These are phyloP conservation scores for Passiflora organensis DNA, from an alignment of 345 rosid genomes.

Conservation along the genomic window DNA sequence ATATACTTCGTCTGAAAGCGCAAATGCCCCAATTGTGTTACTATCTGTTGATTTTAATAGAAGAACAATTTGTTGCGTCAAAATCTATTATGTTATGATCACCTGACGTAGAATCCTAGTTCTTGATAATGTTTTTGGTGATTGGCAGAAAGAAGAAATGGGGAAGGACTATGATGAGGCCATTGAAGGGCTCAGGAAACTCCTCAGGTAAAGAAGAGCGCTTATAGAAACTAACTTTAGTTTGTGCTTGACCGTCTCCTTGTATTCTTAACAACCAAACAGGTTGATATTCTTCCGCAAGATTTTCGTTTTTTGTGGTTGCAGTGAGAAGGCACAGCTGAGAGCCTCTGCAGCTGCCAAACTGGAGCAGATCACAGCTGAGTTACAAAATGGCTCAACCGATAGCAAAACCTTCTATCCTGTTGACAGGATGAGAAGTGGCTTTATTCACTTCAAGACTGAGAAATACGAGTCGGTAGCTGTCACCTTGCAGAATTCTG, in stretches of 20 bases:
- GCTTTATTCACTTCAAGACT: conserved; percentile 74
- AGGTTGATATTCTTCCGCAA: too few relatives aligned
- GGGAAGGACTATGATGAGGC: conserved; percentile 67
- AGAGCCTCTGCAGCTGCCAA: conserved; percentile 69
- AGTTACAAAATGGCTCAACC: conserved; percentile 35
- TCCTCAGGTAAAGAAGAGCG: conserved; percentile 46
- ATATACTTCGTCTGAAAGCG: too few relatives aligned
- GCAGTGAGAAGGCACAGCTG: conserved; percentile 67
- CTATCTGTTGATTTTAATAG: too few relatives aligned
- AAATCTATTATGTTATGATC: background rate
- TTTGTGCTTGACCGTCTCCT: too few relatives aligned
- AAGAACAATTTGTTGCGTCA: too few relatives aligned
- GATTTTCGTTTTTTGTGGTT: background rate
- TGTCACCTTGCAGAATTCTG: background rate
- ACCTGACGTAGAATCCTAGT: background rate
- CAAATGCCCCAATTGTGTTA: too few relatives aligned
- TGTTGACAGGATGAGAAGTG: conserved; percentile 55
- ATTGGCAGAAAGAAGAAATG: conserved; percentile 57
- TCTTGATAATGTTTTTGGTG: background rate
- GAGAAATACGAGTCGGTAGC: conserved; percentile 74
- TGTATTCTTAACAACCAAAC: too few relatives aligned
- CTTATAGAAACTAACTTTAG: background rate
- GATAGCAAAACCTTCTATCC: conserved; percentile 39
- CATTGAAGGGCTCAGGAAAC: conserved; percentile 73
- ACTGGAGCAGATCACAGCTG: conserved; percentile 67